These are phyloP conservation scores for Neurospora sp. DNA, from an alignment of 495 filamentous ascomycete species.

Conservation along the genomic window DNA sequence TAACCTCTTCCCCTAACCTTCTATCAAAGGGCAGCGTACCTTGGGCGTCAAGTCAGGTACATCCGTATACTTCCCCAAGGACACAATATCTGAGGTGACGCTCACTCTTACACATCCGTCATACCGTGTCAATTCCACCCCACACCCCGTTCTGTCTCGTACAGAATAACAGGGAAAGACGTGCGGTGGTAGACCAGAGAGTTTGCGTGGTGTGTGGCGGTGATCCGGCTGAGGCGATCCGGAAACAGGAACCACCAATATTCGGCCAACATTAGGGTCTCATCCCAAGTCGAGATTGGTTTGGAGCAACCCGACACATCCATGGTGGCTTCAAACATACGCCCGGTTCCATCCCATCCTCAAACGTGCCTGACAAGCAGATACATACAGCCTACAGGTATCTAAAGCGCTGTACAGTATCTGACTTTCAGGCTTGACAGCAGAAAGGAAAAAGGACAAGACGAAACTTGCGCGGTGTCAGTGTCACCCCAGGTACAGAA, in stretches of 20 bases:
- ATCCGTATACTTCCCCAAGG: background rate
- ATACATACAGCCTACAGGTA: background rate
- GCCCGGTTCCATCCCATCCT: background rate
- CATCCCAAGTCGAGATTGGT: background rate
- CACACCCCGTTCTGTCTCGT: background rate
- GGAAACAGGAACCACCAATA: background rate
- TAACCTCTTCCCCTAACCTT: background rate
- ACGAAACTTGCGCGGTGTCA: background rate
- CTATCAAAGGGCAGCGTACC: background rate
- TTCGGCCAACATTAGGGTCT: background rate
- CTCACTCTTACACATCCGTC: background rate
- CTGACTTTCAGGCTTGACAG: background rate
- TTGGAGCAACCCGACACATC: background rate
- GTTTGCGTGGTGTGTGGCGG: background rate
- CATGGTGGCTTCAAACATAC: background rate
- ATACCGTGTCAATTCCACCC: background rate
- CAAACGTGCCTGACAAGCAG: background rate
- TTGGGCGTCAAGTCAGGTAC: background rate
- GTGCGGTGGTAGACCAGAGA: background rate
- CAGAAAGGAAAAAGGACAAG: background rate
- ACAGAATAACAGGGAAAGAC: background rate
- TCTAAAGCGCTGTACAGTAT: background rate
- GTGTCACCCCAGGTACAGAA: background rate
- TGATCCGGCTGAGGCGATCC: background rate
- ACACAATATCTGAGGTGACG: background rate